Evolutionary conservation across 768 basidiomycete genomes (phyloP), one percentile per base, ranked within the genome.

Genomic region (Brasilioporus rufonigricans): DNA sequence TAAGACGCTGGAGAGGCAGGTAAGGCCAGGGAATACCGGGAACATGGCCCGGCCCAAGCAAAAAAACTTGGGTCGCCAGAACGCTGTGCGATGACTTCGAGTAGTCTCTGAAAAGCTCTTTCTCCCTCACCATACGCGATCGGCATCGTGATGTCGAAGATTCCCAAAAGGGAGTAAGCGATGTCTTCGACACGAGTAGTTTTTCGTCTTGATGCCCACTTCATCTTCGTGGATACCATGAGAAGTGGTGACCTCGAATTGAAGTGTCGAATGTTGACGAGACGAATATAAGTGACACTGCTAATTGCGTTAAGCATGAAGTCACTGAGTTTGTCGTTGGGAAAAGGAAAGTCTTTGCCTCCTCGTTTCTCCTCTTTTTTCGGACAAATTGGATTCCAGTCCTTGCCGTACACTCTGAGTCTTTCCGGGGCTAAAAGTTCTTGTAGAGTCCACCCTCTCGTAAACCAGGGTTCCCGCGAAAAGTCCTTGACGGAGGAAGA

Each of bases 1-100:
- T 60, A 60, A 32, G 41, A 60, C 1, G 59, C 59, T 11, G 59
- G 58, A 13, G 59, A 60, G 24, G 41, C 26, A 16, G 59, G 58
- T 9, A 60, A 13, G 2, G 45, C 58, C 35, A 49, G 12, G 45
- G 58, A 53, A 33, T 48, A 27, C 32, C 40, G 32, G 23, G 59
- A 60, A 29, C 24, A 48, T 6, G 51, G 43, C 10, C 59, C 59
- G 1, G 48, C 45, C 52, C 57, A 59, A 10, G 59, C 59, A 50
- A 60, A 59, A 40, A 60, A 48, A 14, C 18, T 59, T n/a, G 58
- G 50, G n/a, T 60, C 59, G 7, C 48, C 46, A 10, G 59, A 53
- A 11, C 45, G 47, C 7, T 59, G 50, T 36, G 58, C 57, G 39
- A 60, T 60, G 23, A 46, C 53, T 24, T 60, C 58, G 14, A 60